Base-by-base conservation (phyloP, 2,329 filamentous ascomycete genomes). In the Trichoderma breve region DNA sequence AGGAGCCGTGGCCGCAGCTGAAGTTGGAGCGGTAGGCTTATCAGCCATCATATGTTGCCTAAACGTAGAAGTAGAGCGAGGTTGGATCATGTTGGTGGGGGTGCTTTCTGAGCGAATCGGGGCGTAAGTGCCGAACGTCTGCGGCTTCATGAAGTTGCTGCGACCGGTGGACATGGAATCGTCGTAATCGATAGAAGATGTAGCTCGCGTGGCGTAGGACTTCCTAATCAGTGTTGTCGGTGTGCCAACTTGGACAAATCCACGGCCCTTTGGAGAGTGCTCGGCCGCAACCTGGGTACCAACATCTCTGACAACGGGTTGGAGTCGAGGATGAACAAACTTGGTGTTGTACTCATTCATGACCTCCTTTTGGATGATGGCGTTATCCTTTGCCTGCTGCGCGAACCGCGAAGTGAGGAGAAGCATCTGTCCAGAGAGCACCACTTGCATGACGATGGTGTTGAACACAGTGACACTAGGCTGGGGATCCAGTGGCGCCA, bases 261-360 rank as follows among this genome's bases (percentile, higher is more conserved):
- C 86, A 47, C 82, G 78, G 8, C 80, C 78, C 39, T 83, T 81
- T 8, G 79, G 77, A 9, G 81, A 81, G 9, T 84, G 81, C 18
- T 86, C 84, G 60, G 82, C 81, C 51, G 89, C 89, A 72, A 92
- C 91, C 80, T 98, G 95, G 1, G 92, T 96, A 6, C 90, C 92
- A 1, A 95, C 94, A 89, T 90, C 87, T 69, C 88, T 83, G 75
- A 97, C 93, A 6, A 92, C 85, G 8, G 92, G 93, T 76, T 97
- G 93, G n/a, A 97, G 88, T 12, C 91, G 88, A 2, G 96, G 96
- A 78, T 97, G 94, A 1, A 99, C 96, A 78, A 92, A 98, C 83
- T 99, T 99, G 76, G 90, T 93, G 79, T 98, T 94, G 79, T 99
- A 99, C 82, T 99, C 96, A 79, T 94, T 91, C 82, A 98, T 87